Percentiles rank a stretch among this genome's conserved stretches.
These are phyloP conservation scores for Phaeosphaeria sp. DNA, from an alignment of 2,329 filamentous ascomycete genomes.

Conservation along the genomic window DNA sequence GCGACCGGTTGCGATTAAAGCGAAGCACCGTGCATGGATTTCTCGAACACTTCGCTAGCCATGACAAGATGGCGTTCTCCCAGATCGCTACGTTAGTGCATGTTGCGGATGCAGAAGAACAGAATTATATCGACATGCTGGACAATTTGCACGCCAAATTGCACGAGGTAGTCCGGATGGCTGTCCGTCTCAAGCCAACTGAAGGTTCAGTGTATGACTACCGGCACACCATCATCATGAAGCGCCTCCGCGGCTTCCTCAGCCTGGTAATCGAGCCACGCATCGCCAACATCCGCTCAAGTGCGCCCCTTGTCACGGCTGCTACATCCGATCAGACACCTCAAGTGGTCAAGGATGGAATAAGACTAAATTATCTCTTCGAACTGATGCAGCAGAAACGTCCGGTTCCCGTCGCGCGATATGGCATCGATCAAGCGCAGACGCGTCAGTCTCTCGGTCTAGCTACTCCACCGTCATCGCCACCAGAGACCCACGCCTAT, in stretches of 20 bases:
- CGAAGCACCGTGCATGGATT: slow-evolving; percentile 14
- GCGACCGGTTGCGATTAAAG: slow-evolving; percentile 16
- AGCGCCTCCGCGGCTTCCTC: slow-evolving; percentile 8
- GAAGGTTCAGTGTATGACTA: slow-evolving; percentile 8
- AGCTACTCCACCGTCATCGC: not conserved
- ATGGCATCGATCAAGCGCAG: slow-evolving; percentile 10
- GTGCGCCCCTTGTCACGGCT: slow-evolving; percentile 9
- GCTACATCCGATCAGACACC: slow-evolving; percentile 9
- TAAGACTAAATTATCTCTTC: slow-evolving; percentile 17
- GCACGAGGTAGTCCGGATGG: slow-evolving; percentile 9
- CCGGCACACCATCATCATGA: slow-evolving; percentile 11
- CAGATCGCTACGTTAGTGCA: slow-evolving; percentile 8
- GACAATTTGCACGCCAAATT: slow-evolving; percentile 15
- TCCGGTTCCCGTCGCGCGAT: slow-evolving; percentile 15
- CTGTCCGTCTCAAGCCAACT: slow-evolving; percentile 12
- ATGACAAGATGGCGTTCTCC: slow-evolving; percentile 22
- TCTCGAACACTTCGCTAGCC: slow-evolving; percentile 19
- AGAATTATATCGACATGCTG: slow-evolving; percentile 8
- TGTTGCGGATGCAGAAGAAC: not conserved
- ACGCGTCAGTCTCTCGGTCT: not conserved
- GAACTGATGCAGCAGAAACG: slow-evolving; percentile 23
- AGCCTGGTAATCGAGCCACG: slow-evolving; percentile 14
- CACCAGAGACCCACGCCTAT: not conserved
- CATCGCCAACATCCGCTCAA: slow-evolving; percentile 4
- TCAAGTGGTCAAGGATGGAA: slow-evolving; percentile 5